Percentiles rank a stretch among this genome's conserved stretches.
phyloP scores from a whole-genome alignment of 768 basidiomycete species.

The Tubosaeta sp. region DNA sequence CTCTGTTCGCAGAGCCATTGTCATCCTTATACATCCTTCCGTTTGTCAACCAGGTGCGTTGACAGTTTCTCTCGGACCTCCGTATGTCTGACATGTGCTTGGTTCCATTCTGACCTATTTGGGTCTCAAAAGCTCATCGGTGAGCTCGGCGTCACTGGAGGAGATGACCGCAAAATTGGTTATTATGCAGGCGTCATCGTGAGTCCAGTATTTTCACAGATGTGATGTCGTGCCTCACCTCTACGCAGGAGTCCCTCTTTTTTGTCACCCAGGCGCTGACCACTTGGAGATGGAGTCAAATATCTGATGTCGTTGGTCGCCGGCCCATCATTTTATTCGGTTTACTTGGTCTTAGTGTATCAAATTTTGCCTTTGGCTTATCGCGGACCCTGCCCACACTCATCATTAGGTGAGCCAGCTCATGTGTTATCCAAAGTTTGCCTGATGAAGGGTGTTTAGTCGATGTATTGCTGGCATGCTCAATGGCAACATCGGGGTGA shows the following conservation, averaged over 20 bases:
- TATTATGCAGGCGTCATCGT: too few relatives aligned
- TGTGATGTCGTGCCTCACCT: not conserved
- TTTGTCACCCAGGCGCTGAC: constrained; percentile 54
- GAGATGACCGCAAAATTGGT: too few relatives aligned
- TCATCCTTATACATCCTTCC: too few relatives aligned
- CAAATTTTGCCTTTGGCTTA: constrained; percentile 58
- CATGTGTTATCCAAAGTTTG: not conserved
- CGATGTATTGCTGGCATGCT: constrained; percentile 34
- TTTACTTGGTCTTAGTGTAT: constrained; percentile 44
- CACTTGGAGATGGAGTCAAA: constrained; percentile 58
- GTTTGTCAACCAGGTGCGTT: too few relatives aligned
- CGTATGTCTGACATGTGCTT: too few relatives aligned
- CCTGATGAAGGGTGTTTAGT: constrained; percentile 15
- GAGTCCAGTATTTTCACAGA: too few relatives aligned
- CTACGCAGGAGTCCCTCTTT: constrained; percentile 55
- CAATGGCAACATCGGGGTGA: constrained; percentile 47
- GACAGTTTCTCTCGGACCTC: too few relatives aligned
- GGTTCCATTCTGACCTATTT: too few relatives aligned
- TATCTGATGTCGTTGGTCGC: constrained; percentile 56
- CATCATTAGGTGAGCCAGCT: constrained; percentile 43
- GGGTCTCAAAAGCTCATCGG: too few relatives aligned
- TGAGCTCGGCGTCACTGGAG: too few relatives aligned
- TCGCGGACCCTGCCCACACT: constrained; percentile 52
- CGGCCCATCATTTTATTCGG: constrained; percentile 59
- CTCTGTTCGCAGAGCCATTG: too few relatives aligned